These are phyloP conservation scores for Geotrichum armillariae DNA, from an alignment of 1,139 yeast species.

Conservation along the genomic window DNA sequence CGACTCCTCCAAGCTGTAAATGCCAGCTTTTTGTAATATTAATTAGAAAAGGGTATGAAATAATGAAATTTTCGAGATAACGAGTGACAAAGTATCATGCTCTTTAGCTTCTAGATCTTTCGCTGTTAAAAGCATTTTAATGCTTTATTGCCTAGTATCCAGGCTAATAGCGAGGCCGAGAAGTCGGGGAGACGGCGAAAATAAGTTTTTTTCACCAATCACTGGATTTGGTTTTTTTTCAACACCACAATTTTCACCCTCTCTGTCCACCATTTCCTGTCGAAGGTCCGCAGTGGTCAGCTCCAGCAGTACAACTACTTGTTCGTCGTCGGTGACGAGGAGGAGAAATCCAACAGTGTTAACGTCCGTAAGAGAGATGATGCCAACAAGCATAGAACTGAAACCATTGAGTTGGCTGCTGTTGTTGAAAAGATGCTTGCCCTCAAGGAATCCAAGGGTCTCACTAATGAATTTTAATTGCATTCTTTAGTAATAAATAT, in stretches of 20 bases:
- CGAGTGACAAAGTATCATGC: too few relatives aligned
- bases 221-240: too few relatives aligned
- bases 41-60: not conserved
- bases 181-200: too few relatives aligned
- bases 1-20: constrained; percentile 18
- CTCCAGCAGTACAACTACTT: constrained; percentile 88
- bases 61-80: too few relatives aligned
- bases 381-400: constrained; percentile 80
- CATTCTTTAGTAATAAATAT: too few relatives aligned
- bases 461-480: constrained; percentile 21
- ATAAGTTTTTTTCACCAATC: too few relatives aligned
- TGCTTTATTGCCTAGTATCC: too few relatives aligned
- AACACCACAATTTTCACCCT: too few relatives aligned
- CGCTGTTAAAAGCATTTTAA: too few relatives aligned
- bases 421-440: constrained; percentile 66
- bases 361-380: constrained; percentile 94
- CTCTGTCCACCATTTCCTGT: too few relatives aligned
- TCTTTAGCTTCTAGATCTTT: too few relatives aligned
- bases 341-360: constrained; percentile 72
- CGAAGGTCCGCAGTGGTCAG: constrained; percentile 96
- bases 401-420: constrained; percentile 65
- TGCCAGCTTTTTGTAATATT: not conserved
- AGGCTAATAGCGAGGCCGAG: too few relatives aligned
- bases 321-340: constrained; percentile 95
- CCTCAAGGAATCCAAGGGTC: constrained; percentile 38